Evolutionary conservation across 2,329 filamentous ascomycete species (phyloP).

Genomic region (Fusarium musae): DNA sequence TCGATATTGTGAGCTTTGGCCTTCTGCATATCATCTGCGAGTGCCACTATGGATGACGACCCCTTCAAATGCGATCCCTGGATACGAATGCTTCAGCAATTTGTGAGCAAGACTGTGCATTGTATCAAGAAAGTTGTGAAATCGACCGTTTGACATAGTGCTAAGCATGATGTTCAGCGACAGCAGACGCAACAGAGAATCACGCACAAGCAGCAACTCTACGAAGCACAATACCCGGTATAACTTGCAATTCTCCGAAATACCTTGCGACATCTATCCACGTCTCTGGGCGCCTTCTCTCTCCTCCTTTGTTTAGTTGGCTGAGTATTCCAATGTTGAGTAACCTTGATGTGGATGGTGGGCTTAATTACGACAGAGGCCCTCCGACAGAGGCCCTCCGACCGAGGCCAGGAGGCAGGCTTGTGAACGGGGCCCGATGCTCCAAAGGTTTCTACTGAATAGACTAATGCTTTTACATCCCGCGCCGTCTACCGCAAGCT

Average conservation of each 20-base stretch:
- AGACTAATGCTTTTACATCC: fast-evolving
- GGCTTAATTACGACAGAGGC: not conserved
- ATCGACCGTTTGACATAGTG: not conserved
- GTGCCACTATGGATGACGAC: not conserved
- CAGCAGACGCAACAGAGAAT: not conserved
- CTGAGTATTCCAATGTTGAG: not conserved
- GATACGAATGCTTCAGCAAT: too few species aligned
- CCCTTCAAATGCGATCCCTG: not conserved
- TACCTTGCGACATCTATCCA: too few species aligned
- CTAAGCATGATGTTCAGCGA: not conserved
- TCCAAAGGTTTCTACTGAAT: fast-evolving
- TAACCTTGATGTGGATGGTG: not conserved
- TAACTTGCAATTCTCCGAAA: not conserved
- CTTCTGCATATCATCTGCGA: not conserved
- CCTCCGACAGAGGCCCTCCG: not conserved
- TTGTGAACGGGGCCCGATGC: not conserved
- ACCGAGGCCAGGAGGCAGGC: not conserved
- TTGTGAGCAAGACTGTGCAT: fast-evolving
- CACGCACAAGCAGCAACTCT: not conserved
- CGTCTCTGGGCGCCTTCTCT: not conserved
- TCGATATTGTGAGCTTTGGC: too few species aligned
- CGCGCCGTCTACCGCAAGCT: fast-evolving
- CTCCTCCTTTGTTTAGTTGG: too few species aligned
- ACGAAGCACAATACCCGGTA: not conserved
- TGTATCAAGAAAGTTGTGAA: too few species aligned